Evolutionary conservation across 352 stramenopile genomes (phyloP).

Genomic region (Pythium brassicae): DNA sequence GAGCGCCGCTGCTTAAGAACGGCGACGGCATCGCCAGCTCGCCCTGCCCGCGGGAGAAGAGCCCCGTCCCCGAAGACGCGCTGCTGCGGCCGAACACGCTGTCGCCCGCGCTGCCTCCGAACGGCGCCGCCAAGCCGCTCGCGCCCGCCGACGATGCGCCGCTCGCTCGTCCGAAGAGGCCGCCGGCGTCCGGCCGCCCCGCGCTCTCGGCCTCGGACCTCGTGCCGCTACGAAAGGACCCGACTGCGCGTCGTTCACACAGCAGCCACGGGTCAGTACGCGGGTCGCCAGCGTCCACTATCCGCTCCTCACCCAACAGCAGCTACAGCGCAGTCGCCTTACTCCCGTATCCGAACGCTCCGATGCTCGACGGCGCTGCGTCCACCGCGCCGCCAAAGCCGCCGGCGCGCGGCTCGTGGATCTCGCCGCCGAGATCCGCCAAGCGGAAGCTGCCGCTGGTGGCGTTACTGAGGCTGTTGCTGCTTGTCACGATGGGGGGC

Average conservation of each 20-base stretch:
- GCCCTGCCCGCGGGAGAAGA: slow-evolving; percentile 1
- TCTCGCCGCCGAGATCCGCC: slow-evolving; percentile 56
- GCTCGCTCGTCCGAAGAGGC: slow-evolving; percentile 8
- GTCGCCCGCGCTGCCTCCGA: slow-evolving; percentile 3
- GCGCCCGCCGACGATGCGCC: not conserved
- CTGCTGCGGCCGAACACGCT: slow-evolving; percentile 24
- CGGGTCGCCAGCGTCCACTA: not conserved
- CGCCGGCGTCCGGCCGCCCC: slow-evolving; percentile 1
- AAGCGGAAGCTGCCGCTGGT: slow-evolving; percentile 30
- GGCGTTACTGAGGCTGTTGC: not conserved
- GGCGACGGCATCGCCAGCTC: slow-evolving; percentile 6
- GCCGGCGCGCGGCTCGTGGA: slow-evolving; percentile 27
- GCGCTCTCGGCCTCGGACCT: slow-evolving; percentile 7
- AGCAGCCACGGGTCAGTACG: not conserved
- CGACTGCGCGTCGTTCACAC: not conserved
- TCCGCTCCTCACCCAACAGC: not conserved
- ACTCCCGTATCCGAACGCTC: slow-evolving; percentile 32
- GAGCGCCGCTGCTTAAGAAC: slow-evolving; percentile 3
- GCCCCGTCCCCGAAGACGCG: not conserved
- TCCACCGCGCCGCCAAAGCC: slow-evolving; percentile 15
- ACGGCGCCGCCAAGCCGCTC: not conserved
- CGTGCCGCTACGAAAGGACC: slow-evolving; percentile 8
- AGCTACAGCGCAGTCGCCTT: slow-evolving; percentile 10
- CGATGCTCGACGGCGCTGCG: slow-evolving; percentile 10
- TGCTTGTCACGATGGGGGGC: not conserved